phyloP scores from a whole-genome alignment of 805 yeast species.

The Aciculoconidium aculeatum region DNA sequence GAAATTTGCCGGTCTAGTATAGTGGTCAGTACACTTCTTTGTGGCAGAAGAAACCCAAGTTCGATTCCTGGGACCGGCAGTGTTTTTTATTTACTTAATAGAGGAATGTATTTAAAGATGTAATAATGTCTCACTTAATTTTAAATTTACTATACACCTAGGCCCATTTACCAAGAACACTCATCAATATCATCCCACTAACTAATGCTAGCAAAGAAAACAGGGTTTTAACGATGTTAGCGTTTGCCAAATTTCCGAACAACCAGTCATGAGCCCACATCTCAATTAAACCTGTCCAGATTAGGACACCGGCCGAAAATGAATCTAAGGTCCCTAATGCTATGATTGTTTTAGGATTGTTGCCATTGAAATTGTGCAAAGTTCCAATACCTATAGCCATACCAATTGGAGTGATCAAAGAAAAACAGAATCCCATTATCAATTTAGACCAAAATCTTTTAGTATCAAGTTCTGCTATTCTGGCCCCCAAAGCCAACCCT shows the following conservation, averaged over 20 bases:
- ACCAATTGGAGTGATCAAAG: constrained; percentile 23
- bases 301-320: constrained; percentile 27
- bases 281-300: constrained; percentile 28
- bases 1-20: too few species aligned
- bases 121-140: too few species aligned
- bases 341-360: constrained; percentile 22
- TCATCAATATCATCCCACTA: constrained; percentile 23
- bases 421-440: constrained; percentile 17
- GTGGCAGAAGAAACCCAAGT: too few species aligned
- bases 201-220: constrained; percentile 13
- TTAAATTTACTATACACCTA: constrained; percentile 5
- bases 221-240: constrained; percentile 10
- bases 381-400: constrained; percentile 30
- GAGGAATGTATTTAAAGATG: too few species aligned
- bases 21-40: too few species aligned
- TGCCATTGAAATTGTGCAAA: constrained; percentile 21
- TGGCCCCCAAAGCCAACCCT: constrained; percentile 25
- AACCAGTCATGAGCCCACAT: constrained; percentile 28
- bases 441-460: constrained; percentile 8
- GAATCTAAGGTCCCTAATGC: constrained; percentile 30
- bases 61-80: too few species aligned
- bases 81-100: too few species aligned
- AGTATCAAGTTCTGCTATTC: constrained; percentile 14
- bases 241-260: constrained; percentile 15
- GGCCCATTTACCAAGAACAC: constrained; percentile 30